phyloP scores from a whole-genome alignment of 441 rosid species.

The Populus hybrid region DNA sequence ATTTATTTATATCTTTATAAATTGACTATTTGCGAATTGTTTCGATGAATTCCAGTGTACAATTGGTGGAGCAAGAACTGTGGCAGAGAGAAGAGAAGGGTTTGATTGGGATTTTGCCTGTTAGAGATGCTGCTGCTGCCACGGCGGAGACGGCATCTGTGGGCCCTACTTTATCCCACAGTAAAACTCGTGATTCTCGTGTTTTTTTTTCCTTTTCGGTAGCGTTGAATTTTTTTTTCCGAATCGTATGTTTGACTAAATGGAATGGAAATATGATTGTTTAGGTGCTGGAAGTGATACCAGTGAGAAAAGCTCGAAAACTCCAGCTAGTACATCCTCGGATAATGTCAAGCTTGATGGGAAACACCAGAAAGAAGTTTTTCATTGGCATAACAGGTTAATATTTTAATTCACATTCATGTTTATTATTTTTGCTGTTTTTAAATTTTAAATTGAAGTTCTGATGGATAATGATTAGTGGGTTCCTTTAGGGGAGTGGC shows the following conservation, averaged over 20 bases:
- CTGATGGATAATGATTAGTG: slow-evolving; percentile 3
- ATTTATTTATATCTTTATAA: not conserved
- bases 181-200: slow-evolving; percentile 23
- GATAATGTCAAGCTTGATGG: slow-evolving; percentile 64
- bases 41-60: slow-evolving; percentile 47
- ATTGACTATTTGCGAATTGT: slow-evolving; percentile 15
- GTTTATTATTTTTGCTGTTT: not conserved
- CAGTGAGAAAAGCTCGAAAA: slow-evolving; percentile 53
- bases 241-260: not conserved
- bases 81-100: slow-evolving; percentile 99
- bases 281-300: slow-evolving; percentile 66
- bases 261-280: not conserved
- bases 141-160: slow-evolving; percentile 40
- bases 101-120: slow-evolving; percentile 88
- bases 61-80: slow-evolving; percentile 97
- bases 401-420: not conserved
- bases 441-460: not conserved
- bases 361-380: slow-evolving; percentile 70
- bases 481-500: slow-evolving; percentile 73
- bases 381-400: slow-evolving; percentile 89
- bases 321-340: slow-evolving; percentile 56
- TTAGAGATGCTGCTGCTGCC: slow-evolving; percentile 57
- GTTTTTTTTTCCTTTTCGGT: not conserved
- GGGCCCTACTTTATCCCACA: slow-evolving; percentile 56
- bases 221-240: not conserved